Percentiles rank a stretch among this genome's conserved stretches.
These are phyloP conservation scores for Discostella stelligera DNA, from an alignment of 352 stramenopile genomes.

Conservation along the genomic window DNA sequence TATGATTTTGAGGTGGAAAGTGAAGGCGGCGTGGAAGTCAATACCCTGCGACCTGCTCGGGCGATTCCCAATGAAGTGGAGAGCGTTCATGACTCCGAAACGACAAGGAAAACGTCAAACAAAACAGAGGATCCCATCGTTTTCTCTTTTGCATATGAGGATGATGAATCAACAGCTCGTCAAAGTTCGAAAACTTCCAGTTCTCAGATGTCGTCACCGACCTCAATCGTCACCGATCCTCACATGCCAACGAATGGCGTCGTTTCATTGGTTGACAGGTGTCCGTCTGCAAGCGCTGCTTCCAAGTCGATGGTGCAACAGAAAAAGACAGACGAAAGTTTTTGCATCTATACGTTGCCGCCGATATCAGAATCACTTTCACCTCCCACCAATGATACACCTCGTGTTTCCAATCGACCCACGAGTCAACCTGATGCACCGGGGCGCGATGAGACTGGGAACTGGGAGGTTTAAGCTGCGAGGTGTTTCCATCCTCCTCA, in stretches of 20 bases:
- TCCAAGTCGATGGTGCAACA: not conserved
- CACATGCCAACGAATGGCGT: not conserved
- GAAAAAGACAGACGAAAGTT: not conserved
- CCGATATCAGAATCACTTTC: slow-evolving; percentile 4
- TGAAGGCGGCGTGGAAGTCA: slow-evolving; percentile 17
- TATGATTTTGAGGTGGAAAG: slow-evolving; percentile 16
- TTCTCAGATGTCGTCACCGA: not conserved
- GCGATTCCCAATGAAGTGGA: not conserved
- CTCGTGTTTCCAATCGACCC: not conserved
- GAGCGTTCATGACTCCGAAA: not conserved
- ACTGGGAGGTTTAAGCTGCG: slow-evolving; percentile 1
- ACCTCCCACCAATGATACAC: slow-evolving; percentile 9
- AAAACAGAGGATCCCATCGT: not conserved
- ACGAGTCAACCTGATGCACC: not conserved
- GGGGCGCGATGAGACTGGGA: not conserved
- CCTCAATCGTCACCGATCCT: no score
- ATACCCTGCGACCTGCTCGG: not conserved
- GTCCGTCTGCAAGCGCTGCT: not conserved
- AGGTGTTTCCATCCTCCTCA: not conserved
- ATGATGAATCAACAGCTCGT: not conserved
- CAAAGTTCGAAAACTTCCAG: not conserved
- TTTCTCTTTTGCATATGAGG: not conserved
- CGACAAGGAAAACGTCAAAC: not conserved
- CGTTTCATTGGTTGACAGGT: slow-evolving; percentile 1
- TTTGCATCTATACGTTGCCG: not conserved